A percentile compares a stretch with the other conserved stretches of the same genome.
phyloP scores from a whole-genome alignment of 2,329 filamentous ascomycete species.

The Ambrosiella cleistominuta region DNA sequence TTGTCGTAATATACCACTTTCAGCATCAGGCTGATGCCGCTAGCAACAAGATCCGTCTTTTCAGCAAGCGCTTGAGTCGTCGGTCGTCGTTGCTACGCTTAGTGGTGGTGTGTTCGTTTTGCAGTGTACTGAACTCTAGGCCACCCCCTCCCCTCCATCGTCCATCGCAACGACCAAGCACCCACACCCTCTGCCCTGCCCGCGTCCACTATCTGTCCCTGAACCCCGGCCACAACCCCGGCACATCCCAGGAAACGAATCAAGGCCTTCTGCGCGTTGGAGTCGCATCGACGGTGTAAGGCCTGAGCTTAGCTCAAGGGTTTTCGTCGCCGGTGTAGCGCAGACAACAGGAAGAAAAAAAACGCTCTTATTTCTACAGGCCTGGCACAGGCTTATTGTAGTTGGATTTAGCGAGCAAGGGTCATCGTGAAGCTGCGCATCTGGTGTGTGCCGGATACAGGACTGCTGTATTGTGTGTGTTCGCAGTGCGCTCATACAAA shows the following conservation, averaged over 20 bases:
- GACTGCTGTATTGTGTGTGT: not conserved
- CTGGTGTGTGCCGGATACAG: not conserved
- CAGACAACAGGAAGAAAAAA: constrained; percentile 1
- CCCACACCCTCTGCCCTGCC: not conserved
- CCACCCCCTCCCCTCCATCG: not conserved
- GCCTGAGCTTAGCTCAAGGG: constrained; percentile 9
- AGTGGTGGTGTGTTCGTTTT: not conserved
- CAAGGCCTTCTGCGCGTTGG: constrained; percentile 9
- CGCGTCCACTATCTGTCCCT: not conserved
- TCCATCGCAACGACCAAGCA: not conserved
- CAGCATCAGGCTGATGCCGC: not conserved
- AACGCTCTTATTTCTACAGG: constrained; percentile 3
- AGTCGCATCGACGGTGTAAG: constrained; percentile 9
- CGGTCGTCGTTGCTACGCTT: not conserved
- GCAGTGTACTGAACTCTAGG: not conserved
- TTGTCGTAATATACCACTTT: not conserved
- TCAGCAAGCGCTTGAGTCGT: not conserved
- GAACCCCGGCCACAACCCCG: not conserved
- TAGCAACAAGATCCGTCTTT: not conserved
- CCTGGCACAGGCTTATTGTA: constrained; percentile 4
- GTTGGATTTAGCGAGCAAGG: constrained; percentile 1
- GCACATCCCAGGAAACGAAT: constrained; percentile 9
- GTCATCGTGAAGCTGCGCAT: not conserved
- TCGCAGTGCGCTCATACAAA: constrained; percentile 8
- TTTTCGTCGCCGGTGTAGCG: not conserved